Evolutionary conservation across 2,329 filamentous ascomycete species (phyloP).

Genomic region (Neoscytalidium dimidiatum): DNA sequence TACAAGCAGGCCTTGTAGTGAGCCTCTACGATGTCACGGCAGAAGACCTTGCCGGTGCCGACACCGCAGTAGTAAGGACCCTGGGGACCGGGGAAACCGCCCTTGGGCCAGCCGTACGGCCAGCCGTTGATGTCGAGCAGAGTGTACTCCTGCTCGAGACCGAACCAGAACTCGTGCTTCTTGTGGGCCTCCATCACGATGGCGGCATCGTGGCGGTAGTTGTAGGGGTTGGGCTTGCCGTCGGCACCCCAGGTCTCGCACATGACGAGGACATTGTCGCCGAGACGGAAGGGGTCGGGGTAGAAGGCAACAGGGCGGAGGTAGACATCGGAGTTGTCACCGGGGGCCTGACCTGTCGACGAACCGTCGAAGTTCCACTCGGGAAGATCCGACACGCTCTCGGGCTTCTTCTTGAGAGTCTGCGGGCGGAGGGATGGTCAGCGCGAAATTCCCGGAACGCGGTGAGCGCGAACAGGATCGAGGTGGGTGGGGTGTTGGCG

Average conservation of each 20-base stretch:
- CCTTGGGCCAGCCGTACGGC: constrained; percentile 89
- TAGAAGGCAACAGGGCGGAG: constrained; percentile 86
- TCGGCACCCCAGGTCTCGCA: constrained; percentile 93
- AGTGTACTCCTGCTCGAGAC: constrained; percentile 97
- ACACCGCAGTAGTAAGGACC: constrained; percentile 98
- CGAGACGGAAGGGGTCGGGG: constrained; percentile 87
- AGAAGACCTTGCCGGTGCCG: constrained; percentile 93
- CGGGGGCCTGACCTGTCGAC: constrained; percentile 87
- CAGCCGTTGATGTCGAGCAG: constrained; percentile 82
- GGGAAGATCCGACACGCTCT: constrained; percentile 64
- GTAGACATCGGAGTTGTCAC: constrained; percentile 97
- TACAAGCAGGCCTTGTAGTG: constrained; percentile 92
- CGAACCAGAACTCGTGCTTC: constrained; percentile 90
- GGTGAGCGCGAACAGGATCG: constrained; percentile 19
- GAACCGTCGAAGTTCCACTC: constrained; percentile 88
- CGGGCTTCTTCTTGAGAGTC: constrained; percentile 64
- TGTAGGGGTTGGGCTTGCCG: constrained; percentile 96
- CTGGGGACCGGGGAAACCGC: constrained; percentile 88
- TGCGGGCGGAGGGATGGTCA: constrained; percentile 35
- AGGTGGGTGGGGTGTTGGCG: constrained; percentile 17
- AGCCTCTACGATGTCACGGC: constrained; percentile 95
- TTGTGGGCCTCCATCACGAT: constrained; percentile 88
- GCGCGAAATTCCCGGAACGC: constrained; percentile 1
- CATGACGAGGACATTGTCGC: constrained; percentile 91
- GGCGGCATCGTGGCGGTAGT: constrained; percentile 89